These are phyloP conservation scores for Leptographium lundbergii DNA, from an alignment of 2,329 filamentous ascomycete species.

Conservation along the genomic window DNA sequence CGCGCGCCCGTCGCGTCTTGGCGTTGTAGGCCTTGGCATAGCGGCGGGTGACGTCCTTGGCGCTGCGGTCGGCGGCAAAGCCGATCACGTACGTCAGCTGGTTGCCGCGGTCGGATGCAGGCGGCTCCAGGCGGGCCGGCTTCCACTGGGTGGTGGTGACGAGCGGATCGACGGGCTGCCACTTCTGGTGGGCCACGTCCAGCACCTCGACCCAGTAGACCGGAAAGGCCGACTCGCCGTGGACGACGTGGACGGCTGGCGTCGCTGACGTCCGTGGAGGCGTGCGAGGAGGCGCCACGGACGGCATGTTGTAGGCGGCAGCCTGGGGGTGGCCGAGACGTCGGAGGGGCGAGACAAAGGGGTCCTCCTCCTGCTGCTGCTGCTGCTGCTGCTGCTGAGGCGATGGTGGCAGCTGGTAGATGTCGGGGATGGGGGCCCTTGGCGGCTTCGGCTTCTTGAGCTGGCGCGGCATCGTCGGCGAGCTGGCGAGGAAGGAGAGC, in stretches of 20 bases:
- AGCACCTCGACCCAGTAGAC: conserved; percentile 94
- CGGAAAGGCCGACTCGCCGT: conserved; percentile 66
- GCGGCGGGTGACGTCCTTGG: conserved; percentile 72
- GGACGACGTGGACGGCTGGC: conserved; percentile 25
- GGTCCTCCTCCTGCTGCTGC: conserved; percentile 7
- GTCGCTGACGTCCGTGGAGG: conserved; percentile 13
- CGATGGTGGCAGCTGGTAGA: conserved; percentile 18
- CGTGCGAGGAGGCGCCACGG: conserved; percentile 13
- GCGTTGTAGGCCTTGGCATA: conserved; percentile 84
- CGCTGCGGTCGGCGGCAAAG: conserved; percentile 68
- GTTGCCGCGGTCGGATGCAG: conserved; percentile 64
- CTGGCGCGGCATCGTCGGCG: conserved; percentile 30
- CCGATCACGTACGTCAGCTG: conserved; percentile 71
- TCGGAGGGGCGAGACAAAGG: conserved; percentile 25
- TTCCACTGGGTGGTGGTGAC: conserved; percentile 71
- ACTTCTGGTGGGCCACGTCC: conserved; percentile 76
- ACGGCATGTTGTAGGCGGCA: conserved; percentile 37
- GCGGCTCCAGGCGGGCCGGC: conserved; percentile 67
- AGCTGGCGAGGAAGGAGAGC: conserved; percentile 51
- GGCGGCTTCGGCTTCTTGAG: conserved; percentile 17
- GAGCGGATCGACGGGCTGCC: conserved; percentile 77
- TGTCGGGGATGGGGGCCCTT: conserved; percentile 26
- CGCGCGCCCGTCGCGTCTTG: conserved; percentile 71
- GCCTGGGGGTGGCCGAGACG: conserved; percentile 43
- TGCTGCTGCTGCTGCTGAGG: conserved; percentile 2